Conservation (phyloP, 164 flowering plant species). For the grape (Vitis vinifera) region ASM3070453v1 NC_081816.1:16117501-16118000, state of each 20-base stretch:
- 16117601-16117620: conserved; percentile 18
- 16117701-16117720: conserved; percentile 84
- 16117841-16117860: conserved; percentile 3
- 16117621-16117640: not conserved
- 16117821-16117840: conserved; percentile 14
- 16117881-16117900: not conserved
- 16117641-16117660: not conserved
- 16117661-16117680: conserved; percentile 58
- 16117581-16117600: conserved; percentile 71
- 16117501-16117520: conserved; percentile 70
- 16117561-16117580: conserved; percentile 49
- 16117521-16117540: conserved; percentile 66
- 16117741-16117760: conserved; percentile 80
- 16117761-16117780: conserved; percentile 50
- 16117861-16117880: too few relatives aligned
- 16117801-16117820: conserved; percentile 5
- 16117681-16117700: conserved; percentile 43
- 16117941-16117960: too few relatives aligned
- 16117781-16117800: conserved; percentile 20
- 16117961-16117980: not conserved
- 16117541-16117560: conserved; percentile 78
- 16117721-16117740: conserved; percentile 97
- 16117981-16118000: not conserved
- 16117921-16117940: not conserved
- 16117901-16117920: not conserved